Evolutionary conservation across 345 rosid species (phyloP).

Genomic region (Euphorbia peplus): DNA sequence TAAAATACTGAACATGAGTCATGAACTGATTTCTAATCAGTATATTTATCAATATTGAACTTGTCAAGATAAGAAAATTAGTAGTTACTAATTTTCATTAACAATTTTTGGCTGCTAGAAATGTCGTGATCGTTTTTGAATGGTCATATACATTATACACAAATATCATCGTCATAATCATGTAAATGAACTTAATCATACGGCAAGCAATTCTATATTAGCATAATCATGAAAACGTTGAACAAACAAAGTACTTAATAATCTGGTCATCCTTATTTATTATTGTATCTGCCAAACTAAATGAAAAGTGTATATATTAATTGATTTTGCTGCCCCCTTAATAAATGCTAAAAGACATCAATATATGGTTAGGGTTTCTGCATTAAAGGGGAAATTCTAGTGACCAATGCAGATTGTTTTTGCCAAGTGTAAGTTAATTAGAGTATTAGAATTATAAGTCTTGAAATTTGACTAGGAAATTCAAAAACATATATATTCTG

Average conservation of each 20-base stretch:
- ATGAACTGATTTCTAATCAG: no score
- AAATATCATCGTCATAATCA: neutral
- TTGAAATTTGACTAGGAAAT: neutral
- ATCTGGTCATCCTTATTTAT: neutral
- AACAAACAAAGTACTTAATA: neutral
- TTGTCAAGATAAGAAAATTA: no score
- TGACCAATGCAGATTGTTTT: no score
- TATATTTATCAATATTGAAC: no score
- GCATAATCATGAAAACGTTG: constrained; percentile 1
- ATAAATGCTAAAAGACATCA: neutral
- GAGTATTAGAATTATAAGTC: constrained; percentile 1
- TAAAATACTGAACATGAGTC: no score
- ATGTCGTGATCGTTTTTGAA: constrained; percentile 6
- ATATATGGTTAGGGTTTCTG: constrained; percentile 17
- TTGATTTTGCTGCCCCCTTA: neutral
- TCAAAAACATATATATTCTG: neutral
- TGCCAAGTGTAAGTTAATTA: neutral
- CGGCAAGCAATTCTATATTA: constrained; percentile 9
- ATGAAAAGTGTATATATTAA: neutral
- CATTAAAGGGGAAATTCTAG: no score
- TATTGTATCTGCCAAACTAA: neutral
- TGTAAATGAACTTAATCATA: constrained; percentile 7
- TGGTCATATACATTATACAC: neutral
- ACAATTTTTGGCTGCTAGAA: neutral
- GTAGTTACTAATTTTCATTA: no score